Evolutionary conservation across 192 early-diverging fungal species (phyloP), one percentile per base, ranked within the genome.

Genomic region (Podila epicladia): DNA sequence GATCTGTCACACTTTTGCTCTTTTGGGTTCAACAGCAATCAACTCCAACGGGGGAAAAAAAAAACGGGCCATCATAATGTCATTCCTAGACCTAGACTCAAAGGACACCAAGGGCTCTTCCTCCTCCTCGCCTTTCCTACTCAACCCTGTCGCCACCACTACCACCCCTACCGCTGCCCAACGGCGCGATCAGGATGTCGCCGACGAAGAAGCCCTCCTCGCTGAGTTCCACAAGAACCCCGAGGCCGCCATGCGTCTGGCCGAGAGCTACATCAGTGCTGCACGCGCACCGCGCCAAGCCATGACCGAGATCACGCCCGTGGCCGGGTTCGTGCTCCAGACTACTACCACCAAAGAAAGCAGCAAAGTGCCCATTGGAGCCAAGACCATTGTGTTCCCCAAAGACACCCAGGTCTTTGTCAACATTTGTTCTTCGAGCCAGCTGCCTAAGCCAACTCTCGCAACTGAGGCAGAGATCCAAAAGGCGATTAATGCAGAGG

Each of bases 401-500:
- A 64, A 58, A 65, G 83, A 65, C 35, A 86, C 84, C 2, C 62
- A 78, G 51, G 78, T 93, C 1, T 93, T 89, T 69, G 87, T 93
- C 62, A 93, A 93, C 64, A 60, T 93, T n/a, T 93, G 92, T 60
- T 83, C 90, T 49, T 86, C 87, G 7, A 68, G 72, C 31, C 49
- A 82, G 53, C 73, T 93, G 29, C 91, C 92, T 0, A 73, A 85
- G 48, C 92, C 92, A 5, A 65, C 74, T 4, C 37, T 76, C n/a
- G 82, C 87, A 1, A 71, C 83, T 7, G 88, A 94, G 72, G 76
- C 83, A 11, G 93, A 94, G 65, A 92, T 94, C 45, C 85, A 84
- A 38, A 83, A 72, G 58, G 90, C 92, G 9, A 66, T 94, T 17
- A 83, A 85, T 32, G 93, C 84, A 6, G 89, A 91, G 45, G 87